phyloP scores from a whole-genome alignment of 2,329 filamentous ascomycete genomes.

The Pleomassaria siparia region DNA sequence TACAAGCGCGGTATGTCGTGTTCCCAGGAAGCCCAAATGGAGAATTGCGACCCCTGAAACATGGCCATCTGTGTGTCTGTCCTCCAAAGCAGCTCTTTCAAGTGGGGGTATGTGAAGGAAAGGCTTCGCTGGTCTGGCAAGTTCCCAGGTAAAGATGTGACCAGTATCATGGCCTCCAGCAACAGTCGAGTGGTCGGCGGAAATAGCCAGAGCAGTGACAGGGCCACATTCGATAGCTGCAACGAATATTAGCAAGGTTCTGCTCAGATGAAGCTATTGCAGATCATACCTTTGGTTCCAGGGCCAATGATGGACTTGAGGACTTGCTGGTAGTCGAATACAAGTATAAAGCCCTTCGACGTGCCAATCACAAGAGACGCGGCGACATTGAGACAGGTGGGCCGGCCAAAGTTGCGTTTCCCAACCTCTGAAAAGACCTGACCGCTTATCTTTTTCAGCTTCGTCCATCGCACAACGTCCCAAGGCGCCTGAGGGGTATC shows the following conservation, averaged over 20 bases:
- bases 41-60: conserved; percentile 74
- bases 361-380: conserved; percentile 89
- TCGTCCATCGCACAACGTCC: conserved; percentile 97
- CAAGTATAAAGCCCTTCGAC: conserved; percentile 87
- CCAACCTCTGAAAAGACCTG: conserved; percentile 92
- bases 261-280: not conserved
- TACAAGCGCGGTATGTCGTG: conserved; percentile 87
- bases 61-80: conserved; percentile 78
- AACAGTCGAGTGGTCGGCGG: conserved; percentile 89
- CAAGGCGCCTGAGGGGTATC: conserved; percentile 80
- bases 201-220: conserved; percentile 84
- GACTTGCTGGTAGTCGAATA: conserved; percentile 97
- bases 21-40: conserved; percentile 93
- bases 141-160: conserved; percentile 96
- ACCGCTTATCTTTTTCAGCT: conserved; percentile 81
- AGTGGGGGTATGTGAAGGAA: conserved; percentile 86
- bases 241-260: conserved; percentile 31
- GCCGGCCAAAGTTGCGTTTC: conserved; percentile 86
- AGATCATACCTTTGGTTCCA: conserved; percentile 75
- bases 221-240: conserved; percentile 86
- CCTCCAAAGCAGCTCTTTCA: conserved; percentile 64
- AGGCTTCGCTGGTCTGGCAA: conserved; percentile 75
- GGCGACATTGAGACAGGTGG: conserved; percentile 86
- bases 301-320: conserved; percentile 91
- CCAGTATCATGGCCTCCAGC: conserved; percentile 88